These are phyloP conservation scores for Wallacemonas sp. DNA, from an alignment of 208 protist genomes.

Conservation along the genomic window DNA sequence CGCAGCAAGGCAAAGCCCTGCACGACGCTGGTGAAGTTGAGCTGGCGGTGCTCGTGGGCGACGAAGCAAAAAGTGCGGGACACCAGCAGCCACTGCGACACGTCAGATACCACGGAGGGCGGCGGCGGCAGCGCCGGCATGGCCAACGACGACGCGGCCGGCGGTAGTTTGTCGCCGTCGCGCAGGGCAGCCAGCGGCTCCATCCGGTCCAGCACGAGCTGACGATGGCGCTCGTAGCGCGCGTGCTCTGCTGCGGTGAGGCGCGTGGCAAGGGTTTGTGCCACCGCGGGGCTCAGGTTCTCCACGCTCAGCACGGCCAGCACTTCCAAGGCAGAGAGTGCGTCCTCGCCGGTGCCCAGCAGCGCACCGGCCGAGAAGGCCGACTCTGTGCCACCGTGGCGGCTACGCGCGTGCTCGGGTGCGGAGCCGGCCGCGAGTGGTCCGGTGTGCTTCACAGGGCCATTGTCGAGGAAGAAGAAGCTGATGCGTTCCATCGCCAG, in stretches of 20 bases:
- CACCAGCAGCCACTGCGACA: conserved; percentile 22
- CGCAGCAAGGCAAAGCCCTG: conserved; percentile 73
- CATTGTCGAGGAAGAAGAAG: conserved; percentile 53
- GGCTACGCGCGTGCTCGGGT: too few relatives aligned
- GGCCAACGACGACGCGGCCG: not conserved
- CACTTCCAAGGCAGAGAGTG: conserved; percentile 63
- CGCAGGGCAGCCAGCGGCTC: not conserved
- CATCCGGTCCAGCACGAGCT: not conserved
- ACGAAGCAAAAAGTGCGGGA: conserved; percentile 30
- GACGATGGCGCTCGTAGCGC: conserved; percentile 5
- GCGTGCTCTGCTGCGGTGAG: conserved; percentile 9
- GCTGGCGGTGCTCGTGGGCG: conserved; percentile 33
- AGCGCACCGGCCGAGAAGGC: not conserved
- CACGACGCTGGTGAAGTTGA: conserved; percentile 75
- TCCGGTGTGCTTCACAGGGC: not conserved
- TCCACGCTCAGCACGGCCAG: conserved; percentile 39
- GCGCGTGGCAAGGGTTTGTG: not conserved
- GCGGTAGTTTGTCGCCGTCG: too few relatives aligned
- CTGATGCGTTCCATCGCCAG: conserved; percentile 58
- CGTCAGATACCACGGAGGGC: not conserved
- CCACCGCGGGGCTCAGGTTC: conserved; percentile 28
- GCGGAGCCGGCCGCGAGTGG: too few relatives aligned
- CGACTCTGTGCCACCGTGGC: not conserved
- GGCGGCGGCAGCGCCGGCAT: not conserved
- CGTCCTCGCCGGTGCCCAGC: conserved; percentile 48